Conservation (phyloP, 73 alveolate species). For the Paramecium pentaurelia region DNA sequence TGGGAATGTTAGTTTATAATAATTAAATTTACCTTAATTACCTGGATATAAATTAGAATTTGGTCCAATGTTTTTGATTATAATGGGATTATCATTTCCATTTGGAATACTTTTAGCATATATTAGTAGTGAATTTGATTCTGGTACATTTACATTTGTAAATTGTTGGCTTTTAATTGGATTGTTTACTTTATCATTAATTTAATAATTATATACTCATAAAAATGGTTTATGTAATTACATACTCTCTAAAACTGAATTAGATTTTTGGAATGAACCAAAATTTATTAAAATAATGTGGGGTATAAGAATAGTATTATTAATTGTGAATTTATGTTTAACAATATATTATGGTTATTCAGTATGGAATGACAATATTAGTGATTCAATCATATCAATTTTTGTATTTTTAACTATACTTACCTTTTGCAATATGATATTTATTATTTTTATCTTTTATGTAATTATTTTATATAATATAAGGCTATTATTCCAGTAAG, state of each 20-base stretch:
- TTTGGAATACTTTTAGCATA: slow-evolving; percentile 1
- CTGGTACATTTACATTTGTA: slow-evolving; percentile 16
- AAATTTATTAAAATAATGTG: slow-evolving; percentile 8
- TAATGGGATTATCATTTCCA: neutral
- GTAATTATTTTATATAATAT: neutral
- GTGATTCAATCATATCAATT: slow-evolving; percentile 11
- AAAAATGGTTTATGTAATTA: slow-evolving; percentile 7
- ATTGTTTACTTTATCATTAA: neutral
- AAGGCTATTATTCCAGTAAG: slow-evolving; percentile 13
- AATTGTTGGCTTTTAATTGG: neutral
- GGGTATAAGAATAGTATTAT: neutral
- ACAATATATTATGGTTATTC: slow-evolving; percentile 1
- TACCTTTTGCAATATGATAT: neutral
- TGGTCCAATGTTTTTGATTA: neutral
- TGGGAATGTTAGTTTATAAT: slow-evolving; percentile 13
- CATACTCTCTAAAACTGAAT: slow-evolving; percentile 1
- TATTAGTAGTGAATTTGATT: neutral
- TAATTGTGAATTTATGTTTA: neutral
- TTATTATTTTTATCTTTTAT: neutral
- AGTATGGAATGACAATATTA: neutral
- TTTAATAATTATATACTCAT: neutral
- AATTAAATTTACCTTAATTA: neutral
- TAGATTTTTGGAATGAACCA: slow-evolving; percentile 31
- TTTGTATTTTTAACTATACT: neutral
- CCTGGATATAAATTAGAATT: neutral